Evolutionary conservation across 2,329 filamentous ascomycete genomes (phyloP).

Genomic region (Thielaviopsis punctulata): DNA sequence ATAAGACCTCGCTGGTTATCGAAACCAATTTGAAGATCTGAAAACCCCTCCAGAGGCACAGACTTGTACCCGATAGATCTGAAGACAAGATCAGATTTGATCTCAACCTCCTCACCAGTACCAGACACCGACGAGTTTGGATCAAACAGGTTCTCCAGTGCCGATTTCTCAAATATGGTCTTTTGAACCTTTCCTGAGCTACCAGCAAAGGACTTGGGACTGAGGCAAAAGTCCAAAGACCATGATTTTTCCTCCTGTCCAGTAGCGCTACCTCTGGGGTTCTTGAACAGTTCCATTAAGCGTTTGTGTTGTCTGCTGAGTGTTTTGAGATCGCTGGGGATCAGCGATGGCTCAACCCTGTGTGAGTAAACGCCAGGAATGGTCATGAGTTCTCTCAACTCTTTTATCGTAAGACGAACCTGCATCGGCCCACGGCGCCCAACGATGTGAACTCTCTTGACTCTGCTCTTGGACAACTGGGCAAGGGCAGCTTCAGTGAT

Average conservation of each 20-base stretch:
- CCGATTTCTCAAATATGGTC: slow-evolving; percentile 49
- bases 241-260: slow-evolving; percentile 46
- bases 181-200: slow-evolving; percentile 37
- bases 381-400: slow-evolving; percentile 73
- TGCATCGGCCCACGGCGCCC: slow-evolving; percentile 80
- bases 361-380: slow-evolving; percentile 56
- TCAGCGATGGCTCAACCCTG: slow-evolving; percentile 45
- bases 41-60: slow-evolving; percentile 55
- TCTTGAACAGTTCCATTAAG: slow-evolving; percentile 61
- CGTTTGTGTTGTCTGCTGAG: slow-evolving; percentile 61
- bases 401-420: slow-evolving; percentile 89
- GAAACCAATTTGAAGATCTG: slow-evolving; percentile 60
- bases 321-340: slow-evolving; percentile 49
- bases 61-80: slow-evolving; percentile 93
- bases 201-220: slow-evolving; percentile 51
- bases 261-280: slow-evolving; percentile 35
- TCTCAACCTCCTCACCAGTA: slow-evolving; percentile 30
- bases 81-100: slow-evolving; percentile 62
- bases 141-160: slow-evolving; percentile 37
- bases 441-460: slow-evolving; percentile 72
- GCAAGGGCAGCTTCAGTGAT: slow-evolving; percentile 75
- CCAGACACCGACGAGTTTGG: slow-evolving; percentile 29
- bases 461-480: slow-evolving; percentile 49
- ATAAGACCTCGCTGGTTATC: slow-evolving; percentile 59
- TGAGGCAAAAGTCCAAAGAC: slow-evolving; percentile 74